Conservation (phyloP, 192 early-diverging fungal species). For the Dimargaris verticillata region DNA sequence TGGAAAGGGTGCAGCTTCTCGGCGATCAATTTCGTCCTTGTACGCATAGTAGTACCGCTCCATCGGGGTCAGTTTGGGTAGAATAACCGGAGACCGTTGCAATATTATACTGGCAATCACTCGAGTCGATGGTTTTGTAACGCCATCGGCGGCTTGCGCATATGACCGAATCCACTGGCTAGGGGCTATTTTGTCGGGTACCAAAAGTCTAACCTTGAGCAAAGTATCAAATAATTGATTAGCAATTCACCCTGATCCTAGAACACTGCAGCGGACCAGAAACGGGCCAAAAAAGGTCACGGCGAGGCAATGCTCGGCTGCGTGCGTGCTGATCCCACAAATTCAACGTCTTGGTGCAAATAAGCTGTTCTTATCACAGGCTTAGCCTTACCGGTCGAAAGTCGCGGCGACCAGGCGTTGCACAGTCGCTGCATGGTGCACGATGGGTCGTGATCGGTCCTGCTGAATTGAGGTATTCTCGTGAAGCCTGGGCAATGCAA, state of each 20-base stretch:
- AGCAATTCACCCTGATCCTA: not conserved
- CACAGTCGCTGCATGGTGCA: not conserved
- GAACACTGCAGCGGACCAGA: not conserved
- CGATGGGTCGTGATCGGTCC: not conserved
- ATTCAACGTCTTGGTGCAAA: not conserved
- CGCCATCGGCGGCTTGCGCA: not conserved
- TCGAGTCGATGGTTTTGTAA: conserved; percentile 12
- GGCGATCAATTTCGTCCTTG: conserved; percentile 39
- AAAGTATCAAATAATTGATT: not conserved
- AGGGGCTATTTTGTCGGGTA: not conserved
- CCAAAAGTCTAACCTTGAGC: not conserved
- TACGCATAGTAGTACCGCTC: conserved; percentile 52
- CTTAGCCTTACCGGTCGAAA: not conserved
- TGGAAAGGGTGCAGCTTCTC: conserved; percentile 35
- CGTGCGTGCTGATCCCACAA: no score
- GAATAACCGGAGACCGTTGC: conserved; percentile 47
- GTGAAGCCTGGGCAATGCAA: not conserved
- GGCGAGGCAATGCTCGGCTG: not conserved
- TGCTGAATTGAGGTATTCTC: not conserved
- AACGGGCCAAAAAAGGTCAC: not conserved
- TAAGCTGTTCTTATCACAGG: not conserved
- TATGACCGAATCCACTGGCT: not conserved
- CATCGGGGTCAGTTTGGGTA: conserved; percentile 40
- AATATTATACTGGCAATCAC: conserved; percentile 45
- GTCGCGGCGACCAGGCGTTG: not conserved